A percentile compares a stretch with the other conserved stretches of the same genome.
These are phyloP conservation scores for Podaxis pistillaris DNA, from an alignment of 768 basidiomycete genomes.

Conservation along the genomic window DNA sequence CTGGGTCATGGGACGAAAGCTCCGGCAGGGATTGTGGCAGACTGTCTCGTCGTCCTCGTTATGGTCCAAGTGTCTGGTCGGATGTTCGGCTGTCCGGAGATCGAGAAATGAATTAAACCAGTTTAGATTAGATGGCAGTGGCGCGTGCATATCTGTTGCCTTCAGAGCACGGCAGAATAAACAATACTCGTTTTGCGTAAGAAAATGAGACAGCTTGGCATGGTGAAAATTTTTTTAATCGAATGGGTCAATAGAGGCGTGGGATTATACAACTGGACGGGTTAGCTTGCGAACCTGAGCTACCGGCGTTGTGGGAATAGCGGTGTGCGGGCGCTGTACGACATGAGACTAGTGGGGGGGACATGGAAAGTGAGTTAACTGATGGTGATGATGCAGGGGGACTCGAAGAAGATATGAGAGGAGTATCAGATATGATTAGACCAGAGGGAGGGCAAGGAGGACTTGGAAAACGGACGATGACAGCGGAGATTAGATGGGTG, in stretches of 20 bases:
- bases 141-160: not conserved
- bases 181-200: conserved; percentile 9
- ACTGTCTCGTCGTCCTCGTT: not conserved
- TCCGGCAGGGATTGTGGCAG: not conserved
- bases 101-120: not conserved
- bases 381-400: not conserved
- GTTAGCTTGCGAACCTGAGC: conserved; percentile 1
- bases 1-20: not conserved
- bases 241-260: not conserved
- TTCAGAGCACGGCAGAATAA: not conserved
- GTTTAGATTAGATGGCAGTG: conserved; percentile 5
- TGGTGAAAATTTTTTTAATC: conserved; percentile 3
- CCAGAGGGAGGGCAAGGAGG: not conserved
- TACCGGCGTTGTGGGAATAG: conserved; percentile 4
- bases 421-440: conserved; percentile 4
- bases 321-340: not conserved
- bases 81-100: not conserved
- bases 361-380: not conserved
- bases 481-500: conserved; percentile 15
- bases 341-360: not conserved
- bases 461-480: conserved; percentile 5
- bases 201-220: not conserved
- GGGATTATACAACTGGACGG: not conserved
- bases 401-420: not conserved
- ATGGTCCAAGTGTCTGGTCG: not conserved